Base-by-base conservation (phyloP, 1,139 yeast genomes). In the Diutina rugosa region DNA sequence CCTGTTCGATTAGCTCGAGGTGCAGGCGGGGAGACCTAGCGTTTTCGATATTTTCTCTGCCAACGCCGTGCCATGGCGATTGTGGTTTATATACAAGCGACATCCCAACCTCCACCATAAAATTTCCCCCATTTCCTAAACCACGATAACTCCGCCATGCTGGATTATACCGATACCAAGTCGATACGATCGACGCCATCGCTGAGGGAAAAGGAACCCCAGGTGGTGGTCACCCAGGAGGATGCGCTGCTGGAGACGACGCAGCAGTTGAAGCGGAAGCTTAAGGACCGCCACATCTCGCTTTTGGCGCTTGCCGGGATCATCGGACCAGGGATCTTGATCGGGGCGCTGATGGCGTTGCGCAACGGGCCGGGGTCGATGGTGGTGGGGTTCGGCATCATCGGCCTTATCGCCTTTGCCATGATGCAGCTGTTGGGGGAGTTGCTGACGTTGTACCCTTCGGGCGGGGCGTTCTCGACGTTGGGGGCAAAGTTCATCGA, bases 351-450 rank as follows among this genome's bases (percentile, higher is more conserved):
- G 7, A 63, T 70, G 35, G 80, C 82, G 0, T 64, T 78, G 28
- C 63, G 69, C 16, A 70, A 72, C 57, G 82, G 82, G 9, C 81
- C 81, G 0, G 78, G 76, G 5, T 69, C 77, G 60, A 63, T 77
- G 56, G 63, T 77, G 26, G 66, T 77, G 41, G 75, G 78, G 5
- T 77, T 76, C 61, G 77, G 78, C 0, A 68, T 81, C 45, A 77
- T 81, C 56, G 85, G 85, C 14, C 58, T 81, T n/a, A 68, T 81
- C 53, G 85, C 83, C 0, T 72, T 81, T 48, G 68, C 79, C 9
- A 79, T 82, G 80, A 79, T 82, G 81, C 80, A 76, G 59, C 73
- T 79, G 18, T 70, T 82, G 59, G 86, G 86, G 49, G 87, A 82
- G 62, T 63, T 82, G 60, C 76, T 81, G 48, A 78, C 85, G 1